Evolutionary conservation across 2,329 filamentous ascomycete species (phyloP).

Genomic region (Dendryphion nanum): DNA sequence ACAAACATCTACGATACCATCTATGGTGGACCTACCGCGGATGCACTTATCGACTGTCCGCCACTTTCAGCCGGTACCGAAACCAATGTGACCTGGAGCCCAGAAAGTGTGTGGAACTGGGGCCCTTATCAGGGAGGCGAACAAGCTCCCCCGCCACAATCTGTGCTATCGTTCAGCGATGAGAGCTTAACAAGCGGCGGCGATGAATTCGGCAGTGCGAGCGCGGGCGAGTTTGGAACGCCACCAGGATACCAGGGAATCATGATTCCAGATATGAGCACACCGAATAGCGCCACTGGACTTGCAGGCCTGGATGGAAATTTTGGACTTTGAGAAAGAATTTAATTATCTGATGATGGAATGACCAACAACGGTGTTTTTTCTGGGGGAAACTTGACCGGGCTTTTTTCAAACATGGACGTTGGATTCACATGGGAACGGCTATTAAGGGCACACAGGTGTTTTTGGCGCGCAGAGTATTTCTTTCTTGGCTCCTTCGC

Average conservation of each 20-base stretch:
- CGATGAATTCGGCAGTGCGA: conserved; percentile 38
- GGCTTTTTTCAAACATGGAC: too few relatives aligned
- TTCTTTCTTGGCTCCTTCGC: too few relatives aligned
- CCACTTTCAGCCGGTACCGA: conserved; percentile 30
- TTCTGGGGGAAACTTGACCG: too few relatives aligned
- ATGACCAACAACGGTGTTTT: too few relatives aligned
- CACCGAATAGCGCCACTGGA: conserved; percentile 16
- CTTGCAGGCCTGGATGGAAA: conserved; percentile 40
- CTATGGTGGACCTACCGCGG: conserved; percentile 63
- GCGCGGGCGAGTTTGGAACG: conserved; percentile 20
- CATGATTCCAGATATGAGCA: conserved; percentile 35
- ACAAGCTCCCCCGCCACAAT: conserved; percentile 44
- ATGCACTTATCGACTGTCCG: conserved; percentile 35
- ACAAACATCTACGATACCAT: conserved; percentile 84
- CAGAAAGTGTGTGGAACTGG: conserved; percentile 34
- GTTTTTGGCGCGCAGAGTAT: too few relatives aligned
- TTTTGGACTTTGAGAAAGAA: too few relatives aligned
- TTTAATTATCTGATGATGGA: too few relatives aligned
- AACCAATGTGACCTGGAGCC: conserved; percentile 34
- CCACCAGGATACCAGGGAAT: conserved; percentile 35
- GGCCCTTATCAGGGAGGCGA: conserved; percentile 16
- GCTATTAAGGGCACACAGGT: too few relatives aligned
- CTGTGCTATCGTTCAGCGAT: conserved; percentile 59
- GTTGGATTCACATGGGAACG: too few relatives aligned
- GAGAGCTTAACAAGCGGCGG: conserved; percentile 59